Evolutionary conservation across 306 rosid genomes (phyloP), one percentile per base, ranked within the genome.

Genomic region (Astragalus membranaceus): DNA sequence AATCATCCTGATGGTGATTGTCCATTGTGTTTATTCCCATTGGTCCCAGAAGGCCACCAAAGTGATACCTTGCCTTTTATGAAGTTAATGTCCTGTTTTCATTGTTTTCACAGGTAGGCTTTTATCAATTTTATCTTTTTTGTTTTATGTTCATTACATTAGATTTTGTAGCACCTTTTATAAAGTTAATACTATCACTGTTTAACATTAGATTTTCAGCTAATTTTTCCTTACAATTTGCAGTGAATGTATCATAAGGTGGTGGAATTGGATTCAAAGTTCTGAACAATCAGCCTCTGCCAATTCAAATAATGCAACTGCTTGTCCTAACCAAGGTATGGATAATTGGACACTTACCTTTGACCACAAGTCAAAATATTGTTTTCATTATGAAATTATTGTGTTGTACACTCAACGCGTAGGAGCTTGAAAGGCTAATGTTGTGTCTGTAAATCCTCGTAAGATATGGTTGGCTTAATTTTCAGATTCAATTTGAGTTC

Each of bases 31-130:
- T 82, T 91, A 79, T 61, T 69, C 74, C 89, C 96, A 16, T 74
- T 91, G 85, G 85, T 91, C 47, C 47, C 77, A 8, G 88, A 80
- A 36, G 85, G 81, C 41, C 87, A 80, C 59, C 75, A 87, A 57
- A 71, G 65, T 33, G 77, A 73, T 48, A 79, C 32, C 8, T 77
- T 80, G 76, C 93, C 91, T 48, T 91, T 87, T 66, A 88, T 87
- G 96, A 91, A 91, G 83, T 77, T 91, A 70, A 87, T 88, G 97
- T 91, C 97, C 53, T 91, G 97, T 74, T 88, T 91, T 75, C 97
- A 91, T 74, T 91, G 97, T 75, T 88, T 88, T 73, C 96, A 88
- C 84, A 80, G 96, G 97, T 87, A 43, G 42, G 6, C 10, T 29
- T 59, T 48, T 30, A 10, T 62, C 47, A 56, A 49, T 6, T 29